Evolutionary conservation across 257 asterid species (phyloP), one percentile per base, ranked within the genome.

Genomic region (Solanum tarapatanum): DNA sequence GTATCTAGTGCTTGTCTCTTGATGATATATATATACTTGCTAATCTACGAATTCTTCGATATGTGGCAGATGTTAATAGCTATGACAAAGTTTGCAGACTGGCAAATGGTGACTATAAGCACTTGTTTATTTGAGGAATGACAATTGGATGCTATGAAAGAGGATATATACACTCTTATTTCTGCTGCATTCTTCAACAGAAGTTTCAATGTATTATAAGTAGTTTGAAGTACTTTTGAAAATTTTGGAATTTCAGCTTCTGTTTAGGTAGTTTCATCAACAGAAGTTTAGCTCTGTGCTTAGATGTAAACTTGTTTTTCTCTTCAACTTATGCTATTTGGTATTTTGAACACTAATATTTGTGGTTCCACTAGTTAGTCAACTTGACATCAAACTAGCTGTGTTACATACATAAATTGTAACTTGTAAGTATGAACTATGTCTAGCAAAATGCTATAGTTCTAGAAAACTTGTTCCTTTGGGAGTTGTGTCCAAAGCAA

Each of bases 51-150:
- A 5, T 28, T 80, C 69, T 45, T 80, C n/a, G 3, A 16, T 16
- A 45, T 28, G 16, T 68, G 91, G 92, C 96, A 96, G 98, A 96
- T 88, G 75, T 85, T 8, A 87, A 80, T 75, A 85, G 88, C 90
- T 96, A 94, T 90, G 93, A 96, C 86, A 92, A 86, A 24, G 88
- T 96, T 33, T 96, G 98, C 87, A 93, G 91, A 87, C 92, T 90
- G 84, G 98, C 98, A 35, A 96, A 94, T 88, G 98, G 98, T 85
- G 95, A 93, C 76, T 91, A 87, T 88, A 94, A 94, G 73, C 95
- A 94, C 91, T 82, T 94, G 92, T 93, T 95, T 86, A 90, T 92
- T 85, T 94, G 89, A 94, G 90, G 58, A 84, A 36, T 58, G 36
- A 60, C 12, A 9, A 45, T 23, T 33, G 8, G 32, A 24, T n/a